Evolutionary conservation across 176 grass and related monocot genomes (phyloP).

Genomic region (Miscanthus lutarioriparius): DNA sequence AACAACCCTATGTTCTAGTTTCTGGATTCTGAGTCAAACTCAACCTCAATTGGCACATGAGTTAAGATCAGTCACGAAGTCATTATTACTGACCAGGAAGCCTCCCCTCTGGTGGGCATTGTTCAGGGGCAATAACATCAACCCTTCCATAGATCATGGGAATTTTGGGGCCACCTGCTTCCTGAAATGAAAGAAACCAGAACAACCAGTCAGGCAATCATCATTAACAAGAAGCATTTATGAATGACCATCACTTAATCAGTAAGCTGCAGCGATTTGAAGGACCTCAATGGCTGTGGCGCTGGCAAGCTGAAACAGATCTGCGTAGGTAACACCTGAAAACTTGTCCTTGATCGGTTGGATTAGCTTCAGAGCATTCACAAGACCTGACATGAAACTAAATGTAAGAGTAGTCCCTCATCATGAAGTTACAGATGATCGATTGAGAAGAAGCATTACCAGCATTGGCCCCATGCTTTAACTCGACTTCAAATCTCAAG

Average conservation of each 20-base stretch:
- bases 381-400: slow-evolving; percentile 47
- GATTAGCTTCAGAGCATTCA: slow-evolving; percentile 84
- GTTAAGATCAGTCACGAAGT: not conserved
- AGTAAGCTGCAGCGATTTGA: not conserved
- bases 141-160: slow-evolving; percentile 92
- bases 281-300: slow-evolving; percentile 86
- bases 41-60: not conserved
- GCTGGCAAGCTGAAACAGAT: slow-evolving; percentile 94
- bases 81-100: slow-evolving; percentile 69
- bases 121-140: slow-evolving; percentile 64
- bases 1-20: not conserved
- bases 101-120: slow-evolving; percentile 84
- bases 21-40: not conserved
- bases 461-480: slow-evolving; percentile 81
- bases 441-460: slow-evolving; percentile 47
- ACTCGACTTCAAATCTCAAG: slow-evolving; percentile 79
- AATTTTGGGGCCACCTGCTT: slow-evolving; percentile 93
- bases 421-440: not conserved
- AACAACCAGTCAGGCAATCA: not conserved
- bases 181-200: slow-evolving; percentile 50
- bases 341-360: slow-evolving; percentile 86
- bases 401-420: not conserved
- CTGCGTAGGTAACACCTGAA: slow-evolving; percentile 69
- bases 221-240: not conserved
- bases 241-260: not conserved